These are phyloP conservation scores for Backusella luteola DNA, from an alignment of 192 early-diverging fungal genomes.

Conservation along the genomic window DNA sequence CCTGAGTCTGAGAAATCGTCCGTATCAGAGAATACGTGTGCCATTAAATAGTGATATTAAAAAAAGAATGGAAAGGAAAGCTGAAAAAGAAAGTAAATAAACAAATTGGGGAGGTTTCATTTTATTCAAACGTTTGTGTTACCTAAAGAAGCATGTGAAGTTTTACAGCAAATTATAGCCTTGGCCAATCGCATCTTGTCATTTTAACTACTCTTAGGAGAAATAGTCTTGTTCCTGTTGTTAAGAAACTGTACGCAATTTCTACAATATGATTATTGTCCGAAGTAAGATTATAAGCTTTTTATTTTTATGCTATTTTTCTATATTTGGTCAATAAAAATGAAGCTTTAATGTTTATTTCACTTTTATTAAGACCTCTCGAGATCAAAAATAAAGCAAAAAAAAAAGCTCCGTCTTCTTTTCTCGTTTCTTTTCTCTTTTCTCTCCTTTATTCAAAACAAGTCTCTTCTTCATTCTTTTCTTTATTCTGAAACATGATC, in stretches of 20 bases:
- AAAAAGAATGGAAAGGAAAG: neutral
- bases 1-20: conserved; percentile 14
- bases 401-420: neutral
- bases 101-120: neutral
- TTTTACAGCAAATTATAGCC: neutral
- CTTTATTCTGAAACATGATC: neutral
- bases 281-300: neutral
- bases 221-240: neutral
- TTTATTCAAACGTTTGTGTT: neutral
- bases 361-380: neutral
- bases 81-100: neutral
- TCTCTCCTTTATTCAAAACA: neutral
- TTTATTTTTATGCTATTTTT: neutral
- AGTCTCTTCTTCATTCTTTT: neutral
- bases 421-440: neutral
- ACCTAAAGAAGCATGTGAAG: neutral
- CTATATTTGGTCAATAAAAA: neutral
- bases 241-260: neutral
- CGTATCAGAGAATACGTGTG: conserved; percentile 9
- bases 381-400: neutral
- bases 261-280: neutral
- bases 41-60: neutral
- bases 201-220: neutral
- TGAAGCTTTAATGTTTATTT: neutral
- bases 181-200: neutral